Percentiles rank a stretch among this genome's conserved stretches.
Evolutionary conservation across 1,139 yeast genomes (phyloP).

Genomic region (Kazachstania sp.): DNA sequence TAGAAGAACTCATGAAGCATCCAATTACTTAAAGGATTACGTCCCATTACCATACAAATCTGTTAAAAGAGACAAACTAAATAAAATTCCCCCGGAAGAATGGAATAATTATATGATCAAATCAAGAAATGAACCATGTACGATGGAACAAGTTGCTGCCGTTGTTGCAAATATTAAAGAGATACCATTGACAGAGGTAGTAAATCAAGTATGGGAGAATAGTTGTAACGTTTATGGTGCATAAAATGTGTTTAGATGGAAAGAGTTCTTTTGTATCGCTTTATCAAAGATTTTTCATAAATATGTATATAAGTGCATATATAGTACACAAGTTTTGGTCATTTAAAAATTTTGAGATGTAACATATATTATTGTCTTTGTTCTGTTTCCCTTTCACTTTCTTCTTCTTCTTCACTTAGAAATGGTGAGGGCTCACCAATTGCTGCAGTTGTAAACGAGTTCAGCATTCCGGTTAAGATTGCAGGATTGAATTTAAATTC

Average conservation of each 20-base stretch:
- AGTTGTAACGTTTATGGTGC: slow-evolving; percentile 43
- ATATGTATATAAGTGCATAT: too few species aligned
- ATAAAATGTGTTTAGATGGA: background rate
- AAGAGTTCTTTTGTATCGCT: too few species aligned
- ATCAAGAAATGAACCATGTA: slow-evolving; percentile 87
- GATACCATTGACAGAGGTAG: slow-evolving; percentile 43
- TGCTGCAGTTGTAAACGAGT: slow-evolving; percentile 31
- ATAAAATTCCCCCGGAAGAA: slow-evolving; percentile 14
- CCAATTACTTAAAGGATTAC: slow-evolving; percentile 38
- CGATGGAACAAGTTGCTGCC: slow-evolving; percentile 72
- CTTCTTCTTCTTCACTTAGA: slow-evolving; percentile 9
- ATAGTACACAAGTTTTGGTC: too few species aligned
- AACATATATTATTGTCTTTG: background rate
- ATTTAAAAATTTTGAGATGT: too few species aligned
- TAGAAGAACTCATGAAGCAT: slow-evolving; percentile 72
- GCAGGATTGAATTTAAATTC: slow-evolving; percentile 22
- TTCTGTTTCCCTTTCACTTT: slow-evolving; percentile 3
- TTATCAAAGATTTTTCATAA: too few species aligned
- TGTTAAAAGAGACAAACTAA: slow-evolving; percentile 26
- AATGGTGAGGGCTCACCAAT: slow-evolving; percentile 31
- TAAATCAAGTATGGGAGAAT: slow-evolving; percentile 57
- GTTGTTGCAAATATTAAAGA: slow-evolving; percentile 56
- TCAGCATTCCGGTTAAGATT: slow-evolving; percentile 28
- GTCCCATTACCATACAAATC: slow-evolving; percentile 14
- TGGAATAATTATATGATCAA: slow-evolving; percentile 45